Evolutionary conservation across 805 yeast species (phyloP).

Genomic region (Candida maesae): DNA sequence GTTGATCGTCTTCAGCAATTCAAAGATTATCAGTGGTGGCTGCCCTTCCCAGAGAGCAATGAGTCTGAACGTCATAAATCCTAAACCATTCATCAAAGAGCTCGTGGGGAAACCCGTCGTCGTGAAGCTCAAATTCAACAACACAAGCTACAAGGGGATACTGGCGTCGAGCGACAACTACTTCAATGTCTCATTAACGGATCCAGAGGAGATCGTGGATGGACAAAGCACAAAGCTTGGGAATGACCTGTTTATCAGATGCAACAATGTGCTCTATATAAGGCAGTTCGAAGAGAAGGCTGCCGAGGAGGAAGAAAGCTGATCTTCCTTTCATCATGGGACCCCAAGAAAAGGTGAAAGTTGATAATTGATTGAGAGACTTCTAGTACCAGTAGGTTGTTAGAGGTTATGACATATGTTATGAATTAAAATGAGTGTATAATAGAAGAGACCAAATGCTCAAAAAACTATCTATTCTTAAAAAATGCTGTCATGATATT

Average conservation of each 20-base stretch:
- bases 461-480: not conserved
- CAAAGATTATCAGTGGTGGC: no score
- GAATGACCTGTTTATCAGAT: constrained; percentile 82
- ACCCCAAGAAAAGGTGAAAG: not conserved
- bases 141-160: constrained; percentile 79
- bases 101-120: constrained; percentile 67
- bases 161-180: constrained; percentile 83
- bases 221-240: constrained; percentile 48
- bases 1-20: no score
- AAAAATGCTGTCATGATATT: no score
- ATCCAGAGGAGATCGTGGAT: constrained; percentile 50
- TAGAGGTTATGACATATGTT: no score
- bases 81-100: constrained; percentile 83
- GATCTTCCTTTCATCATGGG: no score
- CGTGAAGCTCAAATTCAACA: constrained; percentile 86
- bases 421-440: not conserved
- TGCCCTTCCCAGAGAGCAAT: no score
- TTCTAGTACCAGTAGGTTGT: no score
- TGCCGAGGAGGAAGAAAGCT: not conserved
- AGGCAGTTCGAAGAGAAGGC: constrained; percentile 18
- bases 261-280: constrained; percentile 76
- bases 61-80: constrained; percentile 61
- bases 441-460: not conserved
- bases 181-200: constrained; percentile 79
- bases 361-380: not conserved